Evolutionary conservation across 768 basidiomycete genomes (phyloP).

Genomic region (Rickenella mellea): DNA sequence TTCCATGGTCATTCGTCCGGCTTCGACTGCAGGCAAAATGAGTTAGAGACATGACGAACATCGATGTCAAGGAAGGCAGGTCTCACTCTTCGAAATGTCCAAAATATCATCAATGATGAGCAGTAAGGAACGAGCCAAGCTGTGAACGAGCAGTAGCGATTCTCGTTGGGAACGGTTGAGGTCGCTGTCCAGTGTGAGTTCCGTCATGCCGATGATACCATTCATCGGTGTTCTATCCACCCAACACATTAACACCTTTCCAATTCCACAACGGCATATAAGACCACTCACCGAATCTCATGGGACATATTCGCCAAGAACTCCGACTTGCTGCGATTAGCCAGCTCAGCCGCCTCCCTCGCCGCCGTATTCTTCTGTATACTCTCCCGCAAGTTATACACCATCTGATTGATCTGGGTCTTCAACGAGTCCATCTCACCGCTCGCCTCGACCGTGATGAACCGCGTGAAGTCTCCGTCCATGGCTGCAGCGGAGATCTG

Average conservation of each 20-base stretch:
- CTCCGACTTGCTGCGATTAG: slow-evolving; percentile 95
- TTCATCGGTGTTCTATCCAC: slow-evolving; percentile 92
- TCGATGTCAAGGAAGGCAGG: background rate
- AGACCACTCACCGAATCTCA: slow-evolving; percentile 74
- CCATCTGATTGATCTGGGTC: slow-evolving; percentile 99
- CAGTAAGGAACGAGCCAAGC: slow-evolving; percentile 82
- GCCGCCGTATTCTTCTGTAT: slow-evolving; percentile 99
- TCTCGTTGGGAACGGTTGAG: slow-evolving; percentile 90
- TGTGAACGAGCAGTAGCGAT: slow-evolving; percentile 91
- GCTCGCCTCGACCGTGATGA: slow-evolving; percentile 97
- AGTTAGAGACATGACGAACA: slow-evolving; percentile 9
- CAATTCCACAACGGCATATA: background rate
- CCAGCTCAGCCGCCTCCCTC: slow-evolving; percentile 92
- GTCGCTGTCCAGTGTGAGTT: slow-evolving; percentile 93
- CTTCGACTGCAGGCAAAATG: slow-evolving; percentile 61
- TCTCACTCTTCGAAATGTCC: slow-evolving; percentile 98
- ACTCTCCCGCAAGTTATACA: slow-evolving; percentile 90
- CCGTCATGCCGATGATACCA: slow-evolving; percentile 99
- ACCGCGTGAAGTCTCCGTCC: slow-evolving; percentile 97
- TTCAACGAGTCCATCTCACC: slow-evolving; percentile 99
- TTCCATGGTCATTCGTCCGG: slow-evolving; percentile 99
- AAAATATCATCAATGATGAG: slow-evolving; percentile 98
- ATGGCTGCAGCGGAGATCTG: slow-evolving; percentile 98
- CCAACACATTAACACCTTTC: slow-evolving; percentile 6
- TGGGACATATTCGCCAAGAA: slow-evolving; percentile 99